phyloP scores from a whole-genome alignment of 768 basidiomycete species.

The Leccinum broughii region DNA sequence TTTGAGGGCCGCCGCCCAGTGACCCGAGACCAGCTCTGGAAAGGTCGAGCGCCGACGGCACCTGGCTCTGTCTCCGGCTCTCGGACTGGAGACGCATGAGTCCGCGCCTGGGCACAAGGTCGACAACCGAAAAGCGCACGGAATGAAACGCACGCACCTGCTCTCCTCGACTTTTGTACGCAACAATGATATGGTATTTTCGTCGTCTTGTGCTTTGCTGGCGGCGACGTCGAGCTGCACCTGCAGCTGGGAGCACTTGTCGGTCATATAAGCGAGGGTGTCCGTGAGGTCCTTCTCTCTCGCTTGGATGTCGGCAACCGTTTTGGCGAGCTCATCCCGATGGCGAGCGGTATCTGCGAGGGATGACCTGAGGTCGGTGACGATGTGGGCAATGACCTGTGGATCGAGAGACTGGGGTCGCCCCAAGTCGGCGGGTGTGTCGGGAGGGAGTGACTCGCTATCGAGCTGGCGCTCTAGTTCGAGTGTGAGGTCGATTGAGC shows the following conservation, averaged over 20 bases:
- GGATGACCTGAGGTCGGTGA: conserved; percentile 69
- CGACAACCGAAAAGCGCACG: conserved; percentile 3
- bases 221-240: conserved; percentile 53
- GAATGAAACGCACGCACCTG: conserved; percentile 48
- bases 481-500: conserved; percentile 75
- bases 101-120: conserved; percentile 55
- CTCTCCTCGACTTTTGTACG: conserved; percentile 87
- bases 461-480: conserved; percentile 78
- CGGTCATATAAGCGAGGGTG: conserved; percentile 62
- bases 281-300: conserved; percentile 64
- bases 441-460: conserved; percentile 57
- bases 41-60: conserved; percentile 53
- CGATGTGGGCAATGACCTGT: conserved; percentile 71
- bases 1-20: conserved; percentile 44
- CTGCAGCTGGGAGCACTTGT: conserved; percentile 60
- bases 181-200: conserved; percentile 72
- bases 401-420: conserved; percentile 65
- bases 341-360: conserved; percentile 66
- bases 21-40: conserved; percentile 46
- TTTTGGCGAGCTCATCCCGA: conserved; percentile 61
- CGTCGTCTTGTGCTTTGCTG: conserved; percentile 64
- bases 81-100: conserved; percentile 86
- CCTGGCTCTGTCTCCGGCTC: conserved; percentile 60
- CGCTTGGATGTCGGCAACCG: conserved; percentile 49
- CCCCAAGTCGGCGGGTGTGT: conserved; percentile 37